Conservation (phyloP, 2,329 filamentous ascomycete genomes). For the Exserohilum turcica region DNA sequence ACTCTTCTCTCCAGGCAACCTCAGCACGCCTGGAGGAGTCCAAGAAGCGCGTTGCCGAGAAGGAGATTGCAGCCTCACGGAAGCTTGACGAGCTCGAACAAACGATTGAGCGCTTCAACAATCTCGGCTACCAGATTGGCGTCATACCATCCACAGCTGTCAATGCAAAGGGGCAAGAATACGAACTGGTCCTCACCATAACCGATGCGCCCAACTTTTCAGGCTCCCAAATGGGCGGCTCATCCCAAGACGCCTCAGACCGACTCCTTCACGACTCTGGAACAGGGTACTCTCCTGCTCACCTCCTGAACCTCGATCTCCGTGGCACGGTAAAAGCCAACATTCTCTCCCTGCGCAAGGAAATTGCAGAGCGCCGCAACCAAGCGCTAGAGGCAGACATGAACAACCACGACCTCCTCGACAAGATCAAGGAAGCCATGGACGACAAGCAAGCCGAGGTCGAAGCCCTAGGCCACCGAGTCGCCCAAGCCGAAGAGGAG, state of each 20-base stretch:
- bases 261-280: conserved; percentile 79
- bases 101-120: conserved; percentile 89
- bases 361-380: conserved; percentile 87
- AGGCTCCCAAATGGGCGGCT: conserved; percentile 55
- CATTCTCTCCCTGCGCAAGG: conserved; percentile 79
- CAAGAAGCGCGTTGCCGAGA: conserved; percentile 81
- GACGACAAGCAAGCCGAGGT: conserved; percentile 94
- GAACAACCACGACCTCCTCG: conserved; percentile 90
- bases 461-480: conserved; percentile 85
- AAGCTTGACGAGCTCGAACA: conserved; percentile 93
- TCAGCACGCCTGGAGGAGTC: conserved; percentile 79
- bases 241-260: conserved; percentile 61
- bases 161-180: conserved; percentile 84
- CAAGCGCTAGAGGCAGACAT: conserved; percentile 86
- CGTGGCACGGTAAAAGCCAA: conserved; percentile 79
- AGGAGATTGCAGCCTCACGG: conserved; percentile 81
- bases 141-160: conserved; percentile 82
- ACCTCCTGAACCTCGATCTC: conserved; percentile 87
- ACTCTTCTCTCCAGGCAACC: conserved; percentile 81
- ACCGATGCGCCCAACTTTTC: conserved; percentile 77
- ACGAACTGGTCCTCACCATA: conserved; percentile 82
- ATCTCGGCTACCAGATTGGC: conserved; percentile 88
- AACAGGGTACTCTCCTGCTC: conserved; percentile 86
- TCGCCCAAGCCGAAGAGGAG: conserved; percentile 87
- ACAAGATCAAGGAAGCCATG: conserved; percentile 94